Evolutionary conservation across 805 yeast genomes (phyloP), one percentile per base, ranked within the genome.

Genomic region (Huiozyma naganishii): DNA sequence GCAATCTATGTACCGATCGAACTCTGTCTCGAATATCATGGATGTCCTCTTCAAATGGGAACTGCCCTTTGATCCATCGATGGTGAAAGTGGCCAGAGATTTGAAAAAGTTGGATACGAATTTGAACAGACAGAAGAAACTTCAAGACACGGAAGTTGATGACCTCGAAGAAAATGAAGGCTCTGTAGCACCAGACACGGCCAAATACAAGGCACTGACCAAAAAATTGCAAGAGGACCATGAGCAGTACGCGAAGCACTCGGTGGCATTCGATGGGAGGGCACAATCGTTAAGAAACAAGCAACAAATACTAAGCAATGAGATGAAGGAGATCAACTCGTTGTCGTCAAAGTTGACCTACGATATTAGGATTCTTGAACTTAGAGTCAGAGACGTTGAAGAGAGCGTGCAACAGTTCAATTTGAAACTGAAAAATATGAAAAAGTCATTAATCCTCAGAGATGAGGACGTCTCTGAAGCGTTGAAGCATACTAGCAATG

Each of bases 301-400:
- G 38, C 57, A 61, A 42, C 61, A 65, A 23, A 46, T 67, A 23
- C 49, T 71, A 10, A 59, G 65, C 6, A 55, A 62, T 29, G 73
- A 71, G 46, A 55, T 72, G 42, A 57, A 62, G 27, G 82, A 79
- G 46, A 64, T 79, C 12, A 74, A 73, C 41, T 73, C 80, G 7
- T 62, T 76, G 42, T 73, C 77, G 29, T 78, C 84, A 3, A 69
- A 80, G 48, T 57, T 83, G 40, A 77, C 77, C 50, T 83, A 83
- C 57, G 90, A 83, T 56, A 64, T 79, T 36, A 65, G 83, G 32
- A 65, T 79, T 34, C 58, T 83, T 30, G 73, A 73, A 29, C 71
- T 74, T 28, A 78, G 82, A 51, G 71, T 83, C 39, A 70, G 76
- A 37, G 92, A 83, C 52, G 80, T 82, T 6, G 85, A 80, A 52